A percentile compares a stretch with the other conserved stretches of the same genome.
Conservation (phyloP, 1,284 basidiomycete species). For the Marasmius fiardii region DNA sequence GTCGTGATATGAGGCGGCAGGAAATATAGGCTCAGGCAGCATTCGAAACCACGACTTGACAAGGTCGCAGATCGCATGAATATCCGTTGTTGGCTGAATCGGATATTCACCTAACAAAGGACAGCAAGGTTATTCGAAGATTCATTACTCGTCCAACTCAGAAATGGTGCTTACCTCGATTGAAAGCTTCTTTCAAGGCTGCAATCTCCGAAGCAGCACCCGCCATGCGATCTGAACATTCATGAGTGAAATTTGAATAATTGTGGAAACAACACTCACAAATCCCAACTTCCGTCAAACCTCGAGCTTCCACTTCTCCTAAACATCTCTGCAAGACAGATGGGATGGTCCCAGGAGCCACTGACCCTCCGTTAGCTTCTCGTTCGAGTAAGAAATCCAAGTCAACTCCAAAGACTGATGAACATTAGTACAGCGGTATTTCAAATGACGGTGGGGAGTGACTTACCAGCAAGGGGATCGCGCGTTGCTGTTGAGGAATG, state of each 20-base stretch:
- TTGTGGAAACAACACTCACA: conserved; percentile 46
- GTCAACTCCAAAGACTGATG: conserved; percentile 73
- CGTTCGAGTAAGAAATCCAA: conserved; percentile 64
- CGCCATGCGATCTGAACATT: conserved; percentile 68
- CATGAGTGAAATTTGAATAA: neutral
- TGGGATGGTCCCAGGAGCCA: conserved; percentile 58
- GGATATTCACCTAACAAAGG: conserved; percentile 50
- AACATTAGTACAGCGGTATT: conserved; percentile 9
- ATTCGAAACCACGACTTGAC: conserved; percentile 83
- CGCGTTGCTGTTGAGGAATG: conserved; percentile 37
- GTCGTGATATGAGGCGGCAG: conserved; percentile 60
- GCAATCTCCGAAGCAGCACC: conserved; percentile 71
- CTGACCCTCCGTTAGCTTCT: conserved; percentile 48
- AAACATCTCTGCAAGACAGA: conserved; percentile 63
- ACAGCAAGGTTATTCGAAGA: neutral
- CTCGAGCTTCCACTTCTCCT: conserved; percentile 67
- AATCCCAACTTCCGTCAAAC: conserved; percentile 76
- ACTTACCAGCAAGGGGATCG: conserved; percentile 56
- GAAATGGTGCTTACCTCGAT: conserved; percentile 46
- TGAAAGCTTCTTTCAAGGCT: conserved; percentile 67
- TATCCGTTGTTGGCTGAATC: conserved; percentile 57
- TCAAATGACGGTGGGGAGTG: neutral
- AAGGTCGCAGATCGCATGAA: conserved; percentile 77
- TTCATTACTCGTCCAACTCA: neutral
- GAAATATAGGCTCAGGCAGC: conserved; percentile 76